phyloP scores from a whole-genome alignment of 805 yeast species.

The Candida cerambycidarum region DNA sequence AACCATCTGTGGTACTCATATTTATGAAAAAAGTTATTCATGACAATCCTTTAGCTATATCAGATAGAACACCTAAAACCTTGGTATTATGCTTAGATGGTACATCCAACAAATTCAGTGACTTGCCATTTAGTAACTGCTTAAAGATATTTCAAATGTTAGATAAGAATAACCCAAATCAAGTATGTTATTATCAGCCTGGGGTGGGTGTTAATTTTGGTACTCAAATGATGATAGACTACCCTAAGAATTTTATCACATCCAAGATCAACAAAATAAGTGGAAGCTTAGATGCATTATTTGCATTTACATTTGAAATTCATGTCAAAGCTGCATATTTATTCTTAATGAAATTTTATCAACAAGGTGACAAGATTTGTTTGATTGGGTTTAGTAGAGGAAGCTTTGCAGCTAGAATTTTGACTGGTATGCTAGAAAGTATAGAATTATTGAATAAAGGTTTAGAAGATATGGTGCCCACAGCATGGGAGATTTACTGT shows the following conservation, averaged over 20 bases:
- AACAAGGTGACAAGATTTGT: conserved; percentile 50
- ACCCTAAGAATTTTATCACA: conserved; percentile 18
- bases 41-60: background rate
- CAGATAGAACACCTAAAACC: background rate
- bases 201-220: conserved; percentile 59
- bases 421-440: conserved; percentile 63
- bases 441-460: conserved; percentile 62
- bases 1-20: background rate
- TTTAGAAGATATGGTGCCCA: conserved; percentile 51
- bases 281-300: conserved; percentile 39
- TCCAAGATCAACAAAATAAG: conserved; percentile 11
- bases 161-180: conserved; percentile 40
- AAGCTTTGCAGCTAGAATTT: conserved; percentile 61
- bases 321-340: conserved; percentile 61
- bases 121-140: conserved; percentile 53
- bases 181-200: conserved; percentile 65
- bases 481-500: conserved; percentile 64
- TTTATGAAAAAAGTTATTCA: background rate
- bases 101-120: conserved; percentile 58
- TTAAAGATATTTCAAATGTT: conserved; percentile 52
- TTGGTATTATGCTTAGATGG: conserved; percentile 62
- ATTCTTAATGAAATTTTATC: conserved; percentile 50
- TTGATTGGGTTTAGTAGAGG: conserved; percentile 66
- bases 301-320: conserved; percentile 54
- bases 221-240: conserved; percentile 32